phyloP scores from a whole-genome alignment of 371 early-diverging fungal species.

The Coemansia sp. region DNA sequence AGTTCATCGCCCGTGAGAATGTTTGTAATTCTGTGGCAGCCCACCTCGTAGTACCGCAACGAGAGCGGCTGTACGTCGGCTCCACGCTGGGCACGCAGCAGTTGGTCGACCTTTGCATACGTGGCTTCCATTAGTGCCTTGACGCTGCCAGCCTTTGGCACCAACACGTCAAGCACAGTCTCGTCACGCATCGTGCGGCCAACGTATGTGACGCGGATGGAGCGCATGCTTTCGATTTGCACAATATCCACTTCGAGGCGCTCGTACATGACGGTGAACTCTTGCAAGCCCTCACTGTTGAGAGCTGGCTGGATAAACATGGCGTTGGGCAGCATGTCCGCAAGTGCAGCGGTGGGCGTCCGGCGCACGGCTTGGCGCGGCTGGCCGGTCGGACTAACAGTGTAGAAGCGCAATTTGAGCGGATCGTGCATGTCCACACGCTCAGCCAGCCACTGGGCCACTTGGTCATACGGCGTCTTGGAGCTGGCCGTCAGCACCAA shows the following conservation, averaged over 20 bases:
- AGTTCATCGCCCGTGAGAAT: constrained; percentile 53
- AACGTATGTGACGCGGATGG: constrained; percentile 59
- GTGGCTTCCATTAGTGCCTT: constrained; percentile 62
- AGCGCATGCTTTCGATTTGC: constrained; percentile 78
- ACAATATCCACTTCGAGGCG: constrained; percentile 72
- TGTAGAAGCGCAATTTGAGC: constrained; percentile 64
- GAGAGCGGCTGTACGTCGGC: constrained; percentile 47
- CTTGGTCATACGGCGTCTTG: constrained; percentile 65
- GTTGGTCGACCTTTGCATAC: constrained; percentile 54
- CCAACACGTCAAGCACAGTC: constrained; percentile 56
- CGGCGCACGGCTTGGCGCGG: constrained; percentile 56
- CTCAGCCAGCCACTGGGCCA: constrained; percentile 59
- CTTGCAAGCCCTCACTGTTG: constrained; percentile 24
- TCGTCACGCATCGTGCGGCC: constrained; percentile 56
- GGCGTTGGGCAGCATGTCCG: constrained; percentile 60
- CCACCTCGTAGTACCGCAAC: constrained; percentile 54
- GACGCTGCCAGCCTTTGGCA: constrained; percentile 61
- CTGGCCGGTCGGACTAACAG: constrained; percentile 49
- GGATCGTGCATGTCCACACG: constrained; percentile 60
- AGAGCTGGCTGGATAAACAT: constrained; percentile 17
- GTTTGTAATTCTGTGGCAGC: constrained; percentile 50
- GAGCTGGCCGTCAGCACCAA: constrained; percentile 58
- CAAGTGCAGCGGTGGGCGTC: constrained; percentile 54
- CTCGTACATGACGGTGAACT: constrained; percentile 71
- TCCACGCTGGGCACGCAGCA: constrained; percentile 36